Evolutionary conservation across 371 early-diverging fungal species (phyloP), one percentile per base, ranked within the genome.

Genomic region (Mortierella sp.): DNA sequence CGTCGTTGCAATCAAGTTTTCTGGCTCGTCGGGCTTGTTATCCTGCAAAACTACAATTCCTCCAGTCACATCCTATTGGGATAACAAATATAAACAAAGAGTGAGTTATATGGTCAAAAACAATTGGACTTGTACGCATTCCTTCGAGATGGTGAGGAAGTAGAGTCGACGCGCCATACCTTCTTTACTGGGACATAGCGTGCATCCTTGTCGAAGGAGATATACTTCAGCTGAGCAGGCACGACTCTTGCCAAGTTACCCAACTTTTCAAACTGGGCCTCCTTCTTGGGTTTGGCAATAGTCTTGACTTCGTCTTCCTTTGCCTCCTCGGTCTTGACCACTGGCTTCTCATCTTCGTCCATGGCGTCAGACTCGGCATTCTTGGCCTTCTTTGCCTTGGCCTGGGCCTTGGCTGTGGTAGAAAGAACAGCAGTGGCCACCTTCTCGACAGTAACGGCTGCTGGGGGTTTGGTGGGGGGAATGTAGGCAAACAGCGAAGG

Each of bases 401-500:
- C 97, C 87, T 95, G 96, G 4, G 97, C 94, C 89, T 97, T 98
- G 72, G 97, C 97, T 10, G 98, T 98, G 5, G 99, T 98, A 10
- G 98, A 98, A 71, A 99, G 91, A 8, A 98, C 97, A 7, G 99
- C 99, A 5, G 98, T 98, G 7, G 97, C 97, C 0, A 97, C 94
- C 89, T 95, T 93, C 71, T 83, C 94, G 3, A 93, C 92, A n/a
- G 90, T 89, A 12, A 91, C 89, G 1, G 93, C 88, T 65, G 91
- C 92, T 70, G 92, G 93, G 6, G 94, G 93, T 82, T 97, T 96
- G 76, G 94, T 90, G 1, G 95, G 91, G 35, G 95, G 94, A 74
- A 98, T 98, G 84, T 99, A 99, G 12, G 97, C 97, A 91, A 97
- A 99, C 86, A 97, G 85, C 0, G 96, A 95, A 54, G 97, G 97